Base-by-base conservation (phyloP, 768 basidiomycete genomes). In the Mrakia hoshinonis region DNA sequence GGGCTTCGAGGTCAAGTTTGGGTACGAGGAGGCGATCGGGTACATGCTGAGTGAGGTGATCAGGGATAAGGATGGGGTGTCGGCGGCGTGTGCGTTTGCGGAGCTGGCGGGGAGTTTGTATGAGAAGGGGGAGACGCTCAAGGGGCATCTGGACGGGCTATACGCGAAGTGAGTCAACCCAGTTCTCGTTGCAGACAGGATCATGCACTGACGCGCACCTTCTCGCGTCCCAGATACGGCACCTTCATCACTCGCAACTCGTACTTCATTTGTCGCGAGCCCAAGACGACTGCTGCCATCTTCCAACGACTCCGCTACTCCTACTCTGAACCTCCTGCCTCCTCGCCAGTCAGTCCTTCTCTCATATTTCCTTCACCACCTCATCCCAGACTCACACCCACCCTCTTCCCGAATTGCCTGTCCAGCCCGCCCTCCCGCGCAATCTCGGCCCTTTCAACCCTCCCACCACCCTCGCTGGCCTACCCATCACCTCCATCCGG, bases 1-100 rank as follows among this genome's bases (percentile, higher is more conserved):
- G 48, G 91, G 90, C 1, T 90, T 84, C 75, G 84, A 87, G 51
- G 87, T 88, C 12, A 85, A 84, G 0, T 92, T 93, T 76, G 90
- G 87, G 12, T 94, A 94, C 76, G 92, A 94, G 77, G 92, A 94
- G 79, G 92, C 92, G 1, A 92, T 66, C 68, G 92, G 92, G 3
- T 94, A 85, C 77, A 92, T 92, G 90, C 87, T 91, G 78, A 89
- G 90, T 34, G 81, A 85, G 18, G 81, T 86, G 34, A 85, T 93
- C 74, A 83, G 89, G 46, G 92, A 94, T 78, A 94, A 94, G 77
- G 92, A 94, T 77, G 92, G 92, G 2, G 85, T 94, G 65, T 85
- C 89, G 63, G 90, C 91, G 6, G 86, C 87, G 90, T 79, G 88
- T 20, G 78, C 82, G 60, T 91, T 91, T 76, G 87, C 85, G 2